phyloP scores from a whole-genome alignment of 352 stramenopile species.

The Phytophthora pluvialis region DNA sequence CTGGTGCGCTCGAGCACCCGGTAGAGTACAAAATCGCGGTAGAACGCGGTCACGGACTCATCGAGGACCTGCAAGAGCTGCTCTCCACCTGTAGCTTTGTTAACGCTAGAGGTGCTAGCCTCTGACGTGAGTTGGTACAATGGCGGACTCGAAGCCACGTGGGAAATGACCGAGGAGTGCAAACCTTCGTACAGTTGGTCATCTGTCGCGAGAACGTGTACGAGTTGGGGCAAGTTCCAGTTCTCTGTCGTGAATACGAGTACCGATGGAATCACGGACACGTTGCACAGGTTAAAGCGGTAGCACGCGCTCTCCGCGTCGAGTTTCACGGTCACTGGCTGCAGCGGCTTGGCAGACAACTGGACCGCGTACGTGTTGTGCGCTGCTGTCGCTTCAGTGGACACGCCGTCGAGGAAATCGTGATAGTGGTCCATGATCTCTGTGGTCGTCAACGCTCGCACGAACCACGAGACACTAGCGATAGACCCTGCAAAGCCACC shows the following conservation, averaged over 20 bases:
- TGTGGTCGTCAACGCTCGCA: constrained; percentile 34
- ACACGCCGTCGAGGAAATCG: constrained; percentile 52
- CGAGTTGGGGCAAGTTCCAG: constrained; percentile 42
- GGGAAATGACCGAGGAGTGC: constrained; percentile 40
- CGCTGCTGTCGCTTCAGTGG: constrained; percentile 18
- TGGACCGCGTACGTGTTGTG: constrained; percentile 67
- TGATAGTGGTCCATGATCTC: constrained; percentile 76
- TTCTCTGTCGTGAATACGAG: constrained; percentile 53
- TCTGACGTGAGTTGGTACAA: constrained; percentile 43
- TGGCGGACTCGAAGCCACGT: constrained; percentile 35
- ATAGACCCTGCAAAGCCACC: constrained; percentile 50
- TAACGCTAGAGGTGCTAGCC: constrained; percentile 34
- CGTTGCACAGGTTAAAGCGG: constrained; percentile 77
- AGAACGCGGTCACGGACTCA: constrained; percentile 35
- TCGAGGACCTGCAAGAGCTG: constrained; percentile 20
- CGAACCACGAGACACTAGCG: constrained; percentile 66
- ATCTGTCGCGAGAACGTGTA: constrained; percentile 59
- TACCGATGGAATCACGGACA: constrained; percentile 45
- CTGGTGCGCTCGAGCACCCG: constrained; percentile 7
- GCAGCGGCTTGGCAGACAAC: constrained; percentile 51
- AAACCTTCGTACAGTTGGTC: constrained; percentile 68
- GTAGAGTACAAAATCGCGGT: constrained; percentile 33
- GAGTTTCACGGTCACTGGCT: constrained; percentile 55
- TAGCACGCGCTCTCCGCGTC: constrained; percentile 67
- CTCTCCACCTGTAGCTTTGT: constrained; percentile 3